Conservation (phyloP, 192 early-diverging fungal species). For the Coemansia sp. region DNA sequence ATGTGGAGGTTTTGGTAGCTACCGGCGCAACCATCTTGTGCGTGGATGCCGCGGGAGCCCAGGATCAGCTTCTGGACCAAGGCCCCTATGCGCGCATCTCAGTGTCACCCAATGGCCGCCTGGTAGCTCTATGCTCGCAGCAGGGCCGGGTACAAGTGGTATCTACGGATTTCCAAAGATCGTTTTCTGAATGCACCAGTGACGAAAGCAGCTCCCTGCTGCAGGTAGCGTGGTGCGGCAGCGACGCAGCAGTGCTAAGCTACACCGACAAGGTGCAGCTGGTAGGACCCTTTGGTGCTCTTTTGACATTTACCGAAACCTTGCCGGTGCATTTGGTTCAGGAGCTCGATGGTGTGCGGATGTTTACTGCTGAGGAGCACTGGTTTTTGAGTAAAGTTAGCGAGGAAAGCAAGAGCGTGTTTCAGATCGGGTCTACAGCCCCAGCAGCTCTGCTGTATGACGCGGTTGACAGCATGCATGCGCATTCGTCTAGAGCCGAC, state of each 20-base stretch:
- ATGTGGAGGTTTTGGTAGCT: slow-evolving; percentile 86
- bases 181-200: slow-evolving; percentile 79
- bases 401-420: slow-evolving; percentile 58
- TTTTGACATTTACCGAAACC: slow-evolving; percentile 61
- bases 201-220: not conserved
- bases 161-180: slow-evolving; percentile 92
- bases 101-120: slow-evolving; percentile 93
- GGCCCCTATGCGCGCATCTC: slow-evolving; percentile 88
- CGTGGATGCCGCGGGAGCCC: slow-evolving; percentile 71
- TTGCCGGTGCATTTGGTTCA: slow-evolving; percentile 78
- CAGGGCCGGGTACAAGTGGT: slow-evolving; percentile 83
- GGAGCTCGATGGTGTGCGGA: slow-evolving; percentile 89
- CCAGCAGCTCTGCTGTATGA: slow-evolving; percentile 92
- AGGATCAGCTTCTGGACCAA: slow-evolving; percentile 79
- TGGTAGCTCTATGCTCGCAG: slow-evolving; percentile 78
- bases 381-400: slow-evolving; percentile 83
- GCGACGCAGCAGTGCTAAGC: slow-evolving; percentile 84
- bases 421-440: slow-evolving; percentile 92
- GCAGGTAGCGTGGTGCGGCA: slow-evolving; percentile 77
- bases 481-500: slow-evolving; percentile 78
- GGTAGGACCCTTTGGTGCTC: slow-evolving; percentile 90
- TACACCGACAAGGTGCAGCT: slow-evolving; percentile 82
- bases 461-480: slow-evolving; percentile 68
- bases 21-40: slow-evolving; percentile 75
- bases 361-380: slow-evolving; percentile 79